These are phyloP conservation scores for Sphagnum fallax DNA, from an alignment of 228 moss, liverwort and hornwort genomes.

Conservation along the genomic window DNA sequence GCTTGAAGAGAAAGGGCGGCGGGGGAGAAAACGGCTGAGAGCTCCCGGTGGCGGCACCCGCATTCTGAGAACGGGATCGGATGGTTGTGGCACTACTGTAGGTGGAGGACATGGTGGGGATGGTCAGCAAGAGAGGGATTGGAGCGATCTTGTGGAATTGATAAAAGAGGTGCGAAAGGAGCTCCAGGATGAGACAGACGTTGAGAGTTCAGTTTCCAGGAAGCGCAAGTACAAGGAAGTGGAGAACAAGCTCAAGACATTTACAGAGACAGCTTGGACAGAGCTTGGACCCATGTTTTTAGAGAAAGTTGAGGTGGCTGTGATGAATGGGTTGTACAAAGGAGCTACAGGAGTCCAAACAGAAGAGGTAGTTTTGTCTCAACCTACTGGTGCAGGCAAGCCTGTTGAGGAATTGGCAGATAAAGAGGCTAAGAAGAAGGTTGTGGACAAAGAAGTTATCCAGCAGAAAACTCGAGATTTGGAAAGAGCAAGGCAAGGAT, in stretches of 20 bases:
- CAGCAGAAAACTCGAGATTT: constrained; percentile 2
- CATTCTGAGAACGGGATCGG: no score
- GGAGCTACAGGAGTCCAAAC: constrained; percentile 1
- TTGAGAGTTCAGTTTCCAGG: constrained; percentile 5
- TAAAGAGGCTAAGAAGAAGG: not conserved
- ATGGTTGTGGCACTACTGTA: no score
- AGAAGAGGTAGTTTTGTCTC: not conserved
- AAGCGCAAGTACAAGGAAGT: constrained; percentile 7
- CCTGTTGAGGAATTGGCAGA: not conserved
- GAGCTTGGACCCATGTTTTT: constrained; percentile 23
- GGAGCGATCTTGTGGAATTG: constrained; percentile 21
- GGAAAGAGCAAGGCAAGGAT: constrained; percentile 9
- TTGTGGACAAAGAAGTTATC: not conserved
- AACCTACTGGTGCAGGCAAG: not conserved
- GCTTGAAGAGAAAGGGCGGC: no score
- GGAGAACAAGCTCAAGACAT: constrained; percentile 11
- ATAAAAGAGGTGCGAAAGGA: constrained; percentile 20
- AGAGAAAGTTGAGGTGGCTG: constrained; percentile 25
- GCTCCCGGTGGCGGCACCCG: no score
- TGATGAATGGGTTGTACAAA: constrained; percentile 16
- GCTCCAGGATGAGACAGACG: constrained; percentile 4
- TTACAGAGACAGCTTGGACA: constrained; percentile 17
- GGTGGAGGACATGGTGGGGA: not conserved
- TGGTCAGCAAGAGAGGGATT: not conserved
- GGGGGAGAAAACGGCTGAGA: no score